phyloP scores from a whole-genome alignment of 257 asterid genomes.

The Plantago elongata region DNA sequence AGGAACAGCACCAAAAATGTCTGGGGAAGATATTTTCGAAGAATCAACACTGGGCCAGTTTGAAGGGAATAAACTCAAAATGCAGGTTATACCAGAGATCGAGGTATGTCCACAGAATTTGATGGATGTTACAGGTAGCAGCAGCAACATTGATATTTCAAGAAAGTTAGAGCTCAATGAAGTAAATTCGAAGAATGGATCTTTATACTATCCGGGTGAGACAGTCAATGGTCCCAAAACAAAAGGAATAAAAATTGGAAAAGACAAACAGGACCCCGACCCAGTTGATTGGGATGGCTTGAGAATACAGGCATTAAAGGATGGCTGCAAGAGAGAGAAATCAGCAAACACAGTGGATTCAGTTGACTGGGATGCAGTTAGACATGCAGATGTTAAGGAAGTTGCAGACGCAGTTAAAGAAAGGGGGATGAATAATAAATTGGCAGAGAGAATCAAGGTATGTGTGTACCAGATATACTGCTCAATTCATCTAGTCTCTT shows the following conservation, averaged over 20 bases:
- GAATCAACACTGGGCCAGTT: conserved; percentile 26
- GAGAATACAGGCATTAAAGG: conserved; percentile 44
- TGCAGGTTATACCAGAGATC: conserved; percentile 33
- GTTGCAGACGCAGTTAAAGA: conserved; percentile 80
- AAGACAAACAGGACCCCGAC: conserved; percentile 42
- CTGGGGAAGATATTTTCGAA: conserved; percentile 28
- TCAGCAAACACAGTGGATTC: conserved; percentile 65
- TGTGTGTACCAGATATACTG: conserved; percentile 12
- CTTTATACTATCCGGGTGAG: conserved; percentile 24
- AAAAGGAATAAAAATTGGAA: conserved; percentile 41
- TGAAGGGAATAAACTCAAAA: conserved; percentile 27
- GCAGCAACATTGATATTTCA: conserved; percentile 30
- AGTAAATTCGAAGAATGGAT: conserved; percentile 35
- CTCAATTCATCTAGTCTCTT: conserved; percentile 11
- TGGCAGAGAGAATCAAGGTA: conserved; percentile 92
- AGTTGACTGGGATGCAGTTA: conserved; percentile 92
- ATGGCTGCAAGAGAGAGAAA: conserved; percentile 46
- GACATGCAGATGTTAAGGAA: conserved; percentile 73
- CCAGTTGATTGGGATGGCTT: conserved; percentile 68
- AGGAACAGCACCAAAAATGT: conserved; percentile 20
- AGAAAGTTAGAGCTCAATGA: conserved; percentile 39
- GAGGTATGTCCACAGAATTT: conserved; percentile 25
- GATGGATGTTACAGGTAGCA: conserved; percentile 42
- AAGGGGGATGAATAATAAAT: conserved; percentile 94
- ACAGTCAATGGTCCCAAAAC: conserved; percentile 35